Percentiles rank a stretch among this genome's conserved stretches.
Evolutionary conservation across 208 protist species (phyloP).

Genomic region (Vickermania spadyakhi): DNA sequence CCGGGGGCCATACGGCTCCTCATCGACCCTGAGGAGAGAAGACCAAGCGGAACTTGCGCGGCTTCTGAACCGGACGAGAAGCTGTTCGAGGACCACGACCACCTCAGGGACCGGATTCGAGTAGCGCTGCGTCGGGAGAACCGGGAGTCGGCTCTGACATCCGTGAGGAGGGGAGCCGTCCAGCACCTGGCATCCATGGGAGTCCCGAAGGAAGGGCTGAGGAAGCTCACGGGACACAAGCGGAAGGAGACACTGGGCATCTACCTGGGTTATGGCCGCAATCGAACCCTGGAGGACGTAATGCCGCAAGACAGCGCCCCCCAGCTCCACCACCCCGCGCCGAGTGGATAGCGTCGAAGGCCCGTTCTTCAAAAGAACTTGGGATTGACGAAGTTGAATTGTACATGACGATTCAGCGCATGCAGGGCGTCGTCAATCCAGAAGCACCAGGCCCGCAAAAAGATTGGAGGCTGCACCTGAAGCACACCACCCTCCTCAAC

Average conservation of each 20-base stretch:
- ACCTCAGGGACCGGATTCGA: no score
- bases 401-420: not conserved
- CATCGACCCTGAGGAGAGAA: no score
- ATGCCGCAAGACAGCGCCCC: constrained; percentile 1
- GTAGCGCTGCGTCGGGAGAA: no score
- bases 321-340: not conserved
- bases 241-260: not conserved
- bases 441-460: not conserved
- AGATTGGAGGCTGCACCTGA: not conserved
- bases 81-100: no score
- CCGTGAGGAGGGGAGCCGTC: not conserved
- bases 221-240: not conserved
- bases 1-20: no score
- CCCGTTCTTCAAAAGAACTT: not conserved
- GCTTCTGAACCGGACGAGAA: no score
- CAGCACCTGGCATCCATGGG: not conserved
- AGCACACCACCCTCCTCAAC: not conserved
- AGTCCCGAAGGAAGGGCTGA: not conserved
- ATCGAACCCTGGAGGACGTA: not conserved
- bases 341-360: not conserved
- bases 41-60: no score
- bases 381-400: not conserved
- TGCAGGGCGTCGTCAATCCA: not conserved
- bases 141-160: not conserved
- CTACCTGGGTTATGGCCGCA: not conserved